A percentile compares a stretch with the other conserved stretches of the same genome.
Evolutionary conservation across 257 asterid species (phyloP).

Genomic region (Nicotiana undulata): DNA sequence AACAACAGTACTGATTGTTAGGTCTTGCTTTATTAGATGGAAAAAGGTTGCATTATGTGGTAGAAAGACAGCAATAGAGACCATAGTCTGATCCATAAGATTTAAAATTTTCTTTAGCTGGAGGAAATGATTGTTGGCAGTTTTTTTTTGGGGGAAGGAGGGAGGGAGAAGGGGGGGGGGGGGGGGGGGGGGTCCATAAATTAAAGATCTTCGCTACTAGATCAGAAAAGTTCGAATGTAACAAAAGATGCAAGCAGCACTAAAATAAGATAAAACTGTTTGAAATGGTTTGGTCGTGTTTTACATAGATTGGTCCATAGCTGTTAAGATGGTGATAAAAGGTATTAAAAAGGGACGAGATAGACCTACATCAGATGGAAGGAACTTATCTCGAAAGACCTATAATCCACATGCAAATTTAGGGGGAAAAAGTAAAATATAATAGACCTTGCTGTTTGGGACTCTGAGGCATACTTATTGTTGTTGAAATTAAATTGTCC

Average conservation of each 20-base stretch:
- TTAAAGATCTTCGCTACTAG: too few relatives aligned
- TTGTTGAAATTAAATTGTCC: too few relatives aligned
- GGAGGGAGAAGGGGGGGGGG: neutral
- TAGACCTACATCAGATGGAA: neutral
- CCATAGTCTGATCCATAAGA: neutral
- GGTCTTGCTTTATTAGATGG: neutral
- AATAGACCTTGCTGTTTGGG: neutral
- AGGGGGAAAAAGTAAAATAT: too few relatives aligned
- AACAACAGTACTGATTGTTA: neutral
- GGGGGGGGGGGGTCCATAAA: neutral
- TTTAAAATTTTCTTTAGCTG: neutral
- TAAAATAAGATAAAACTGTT: too few relatives aligned
- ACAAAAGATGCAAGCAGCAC: neutral
- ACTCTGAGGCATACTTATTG: too few relatives aligned
- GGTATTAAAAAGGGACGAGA: neutral
- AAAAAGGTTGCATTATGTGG: neutral
- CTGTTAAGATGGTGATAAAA: neutral
- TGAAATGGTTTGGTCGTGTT: neutral
- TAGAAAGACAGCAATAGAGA: neutral
- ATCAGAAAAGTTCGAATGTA: neutral
- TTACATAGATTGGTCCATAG: neutral
- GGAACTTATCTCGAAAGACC: neutral
- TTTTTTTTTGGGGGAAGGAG: neutral
- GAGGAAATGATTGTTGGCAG: neutral
- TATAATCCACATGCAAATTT: neutral